Evolutionary conservation across 2,329 filamentous ascomycete genomes (phyloP).

Genomic region (Penicillium occitanis): DNA sequence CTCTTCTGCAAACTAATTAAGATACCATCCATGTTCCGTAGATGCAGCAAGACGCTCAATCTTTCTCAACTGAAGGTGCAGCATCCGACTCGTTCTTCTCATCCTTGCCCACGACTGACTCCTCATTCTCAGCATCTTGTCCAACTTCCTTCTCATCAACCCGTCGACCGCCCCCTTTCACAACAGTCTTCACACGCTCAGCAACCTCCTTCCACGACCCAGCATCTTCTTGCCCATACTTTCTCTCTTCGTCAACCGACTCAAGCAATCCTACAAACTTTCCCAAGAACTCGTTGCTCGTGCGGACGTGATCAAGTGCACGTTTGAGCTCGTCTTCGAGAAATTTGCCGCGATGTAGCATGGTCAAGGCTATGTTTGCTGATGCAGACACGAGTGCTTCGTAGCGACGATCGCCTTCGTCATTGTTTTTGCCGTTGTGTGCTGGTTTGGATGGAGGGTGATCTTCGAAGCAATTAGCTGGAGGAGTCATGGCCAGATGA

Average conservation of each 20-base stretch:
- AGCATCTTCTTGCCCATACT: neutral
- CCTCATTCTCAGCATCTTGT: neutral
- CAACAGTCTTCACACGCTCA: neutral
- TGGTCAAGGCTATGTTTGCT: constrained; percentile 11
- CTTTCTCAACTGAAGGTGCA: neutral
- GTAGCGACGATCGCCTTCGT: neutral
- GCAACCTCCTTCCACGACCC: neutral
- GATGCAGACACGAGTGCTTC: constrained; percentile 4
- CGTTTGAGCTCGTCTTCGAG: constrained; percentile 9
- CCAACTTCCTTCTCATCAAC: neutral
- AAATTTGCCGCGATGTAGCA: constrained; percentile 10
- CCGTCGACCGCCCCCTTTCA: neutral
- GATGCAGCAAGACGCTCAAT: too few relatives aligned
- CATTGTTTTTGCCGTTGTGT: neutral
- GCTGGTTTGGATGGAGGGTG: neutral
- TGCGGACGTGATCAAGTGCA: constrained; percentile 1
- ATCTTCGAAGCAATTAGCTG: neutral
- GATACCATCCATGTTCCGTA: too few relatives aligned
- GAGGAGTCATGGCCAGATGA: too few relatives aligned
- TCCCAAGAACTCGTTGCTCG: constrained; percentile 4
- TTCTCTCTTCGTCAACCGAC: neutral
- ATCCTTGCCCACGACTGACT: neutral
- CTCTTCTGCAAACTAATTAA: too few relatives aligned
- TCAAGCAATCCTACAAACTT: constrained; percentile 6
- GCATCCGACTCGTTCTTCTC: neutral